phyloP scores from a whole-genome alignment of 2,329 filamentous ascomycete genomes.

The Epicoccum sorghinum region DNA sequence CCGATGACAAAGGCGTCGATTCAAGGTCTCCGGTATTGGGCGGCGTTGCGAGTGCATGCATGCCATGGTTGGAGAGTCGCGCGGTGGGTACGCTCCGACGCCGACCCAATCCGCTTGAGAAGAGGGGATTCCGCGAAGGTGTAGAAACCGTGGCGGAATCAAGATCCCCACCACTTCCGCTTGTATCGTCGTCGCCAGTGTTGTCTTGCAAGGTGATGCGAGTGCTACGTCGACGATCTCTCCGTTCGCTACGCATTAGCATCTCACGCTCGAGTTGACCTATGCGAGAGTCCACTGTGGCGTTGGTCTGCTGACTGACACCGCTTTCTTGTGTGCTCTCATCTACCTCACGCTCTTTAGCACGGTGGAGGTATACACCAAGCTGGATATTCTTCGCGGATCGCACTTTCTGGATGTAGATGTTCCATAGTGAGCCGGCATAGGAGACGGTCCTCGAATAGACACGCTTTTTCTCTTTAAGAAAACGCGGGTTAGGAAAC shows the following conservation, averaged over 20 bases:
- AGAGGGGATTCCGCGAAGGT: constrained; percentile 27
- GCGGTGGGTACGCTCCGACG: constrained; percentile 25
- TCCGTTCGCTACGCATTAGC: constrained; percentile 51
- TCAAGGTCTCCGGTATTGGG: constrained; percentile 22
- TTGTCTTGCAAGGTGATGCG: constrained; percentile 32
- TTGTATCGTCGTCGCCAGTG: constrained; percentile 49
- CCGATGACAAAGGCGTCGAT: constrained; percentile 28
- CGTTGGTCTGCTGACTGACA: constrained; percentile 46
- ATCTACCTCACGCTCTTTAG: constrained; percentile 61
- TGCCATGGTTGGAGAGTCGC: constrained; percentile 22
- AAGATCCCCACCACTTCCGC: constrained; percentile 53
- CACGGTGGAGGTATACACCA: constrained; percentile 65
- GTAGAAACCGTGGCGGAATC: constrained; percentile 47
- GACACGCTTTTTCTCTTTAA: constrained; percentile 65
- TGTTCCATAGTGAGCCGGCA: constrained; percentile 64
- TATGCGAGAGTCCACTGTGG: constrained; percentile 60
- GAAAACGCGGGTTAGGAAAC: constrained; percentile 60
- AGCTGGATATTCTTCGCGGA: constrained; percentile 62
- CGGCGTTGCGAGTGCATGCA: constrained; percentile 21
- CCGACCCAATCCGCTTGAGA: constrained; percentile 26
- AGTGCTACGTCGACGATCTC: constrained; percentile 37
- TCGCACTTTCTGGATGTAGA: constrained; percentile 66
- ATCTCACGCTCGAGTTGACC: constrained; percentile 61
- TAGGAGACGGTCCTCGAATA: constrained; percentile 66
- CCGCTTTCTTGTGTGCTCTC: constrained; percentile 50